These are phyloP conservation scores for Fusarium falciforme DNA, from an alignment of 2,329 filamentous ascomycete genomes.

Conservation along the genomic window DNA sequence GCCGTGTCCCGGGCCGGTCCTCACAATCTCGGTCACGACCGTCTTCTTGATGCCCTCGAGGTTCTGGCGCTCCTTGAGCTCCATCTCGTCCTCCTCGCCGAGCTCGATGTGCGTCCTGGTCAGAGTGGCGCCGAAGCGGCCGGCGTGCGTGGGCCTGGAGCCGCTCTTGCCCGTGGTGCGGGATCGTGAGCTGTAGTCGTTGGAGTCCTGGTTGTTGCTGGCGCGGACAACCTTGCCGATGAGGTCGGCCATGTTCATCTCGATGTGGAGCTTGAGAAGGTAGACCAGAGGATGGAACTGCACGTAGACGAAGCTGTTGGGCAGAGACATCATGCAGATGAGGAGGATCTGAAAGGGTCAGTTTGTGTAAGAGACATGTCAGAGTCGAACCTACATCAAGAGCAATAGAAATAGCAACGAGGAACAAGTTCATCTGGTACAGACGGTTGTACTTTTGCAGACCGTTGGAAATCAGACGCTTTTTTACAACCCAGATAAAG, in stretches of 20 bases:
- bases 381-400: conserved; percentile 34
- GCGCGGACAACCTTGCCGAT: conserved; percentile 39
- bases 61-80: conserved; percentile 39
- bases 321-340: conserved; percentile 39
- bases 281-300: conserved; percentile 40
- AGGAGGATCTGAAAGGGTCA: conserved; percentile 28
- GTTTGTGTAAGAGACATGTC: neutral
- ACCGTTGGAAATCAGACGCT: conserved; percentile 58
- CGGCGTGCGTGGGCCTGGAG: conserved; percentile 15
- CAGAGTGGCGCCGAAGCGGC: conserved; percentile 33
- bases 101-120: conserved; percentile 43
- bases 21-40: conserved; percentile 33
- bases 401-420: conserved; percentile 42
- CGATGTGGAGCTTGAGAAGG: conserved; percentile 38
- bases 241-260: conserved; percentile 42
- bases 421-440: conserved; percentile 48
- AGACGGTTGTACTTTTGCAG: conserved; percentile 61
- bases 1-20: conserved; percentile 18
- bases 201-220: conserved; percentile 19
- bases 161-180: conserved; percentile 23
- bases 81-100: conserved; percentile 41
- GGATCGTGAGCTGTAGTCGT: conserved; percentile 39
- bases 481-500: conserved; percentile 57
- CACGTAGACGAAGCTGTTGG: conserved; percentile 39
- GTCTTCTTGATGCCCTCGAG: conserved; percentile 40